These are phyloP conservation scores for Exutisphaerella laricina DNA, from an alignment of 2,329 filamentous ascomycete species.

Conservation along the genomic window DNA sequence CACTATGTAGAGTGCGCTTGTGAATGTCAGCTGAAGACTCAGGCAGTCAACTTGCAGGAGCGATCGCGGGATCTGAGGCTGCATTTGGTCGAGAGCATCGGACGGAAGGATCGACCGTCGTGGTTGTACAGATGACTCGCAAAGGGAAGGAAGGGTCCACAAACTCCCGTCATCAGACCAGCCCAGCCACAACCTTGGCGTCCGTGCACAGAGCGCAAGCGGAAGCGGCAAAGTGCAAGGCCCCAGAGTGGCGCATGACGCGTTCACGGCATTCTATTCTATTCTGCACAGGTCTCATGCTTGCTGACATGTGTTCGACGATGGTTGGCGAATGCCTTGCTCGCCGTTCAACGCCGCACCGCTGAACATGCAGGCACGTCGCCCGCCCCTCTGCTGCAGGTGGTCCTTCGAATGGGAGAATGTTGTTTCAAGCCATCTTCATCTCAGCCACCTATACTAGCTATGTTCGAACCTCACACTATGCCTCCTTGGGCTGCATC, in stretches of 20 bases:
- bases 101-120: too few species aligned
- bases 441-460: constrained; percentile 8
- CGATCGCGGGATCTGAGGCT: constrained; percentile 4
- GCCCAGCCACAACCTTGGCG: not conserved
- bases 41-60: constrained; percentile 17
- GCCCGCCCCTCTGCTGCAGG: constrained; percentile 8
- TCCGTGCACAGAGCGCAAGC: too few species aligned
- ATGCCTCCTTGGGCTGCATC: not conserved
- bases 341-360: not conserved
- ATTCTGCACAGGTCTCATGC: not conserved
- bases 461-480: not conserved
- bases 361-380: constrained; percentile 12
- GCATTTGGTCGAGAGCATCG: not conserved
- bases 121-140: constrained; percentile 13
- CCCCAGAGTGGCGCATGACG: not conserved
- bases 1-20: constrained; percentile 13
- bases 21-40: constrained; percentile 20
- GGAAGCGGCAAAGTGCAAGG: not conserved
- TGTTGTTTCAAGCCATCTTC: constrained; percentile 2
- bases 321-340: not conserved
- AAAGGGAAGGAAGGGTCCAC: constrained; percentile 4
- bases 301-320: not conserved
- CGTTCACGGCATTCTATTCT: not conserved
- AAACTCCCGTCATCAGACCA: constrained; percentile 5
- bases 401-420: constrained; percentile 4